These are phyloP conservation scores for Parasitella parasitica DNA, from an alignment of 371 early-diverging fungal genomes.

Conservation along the genomic window DNA sequence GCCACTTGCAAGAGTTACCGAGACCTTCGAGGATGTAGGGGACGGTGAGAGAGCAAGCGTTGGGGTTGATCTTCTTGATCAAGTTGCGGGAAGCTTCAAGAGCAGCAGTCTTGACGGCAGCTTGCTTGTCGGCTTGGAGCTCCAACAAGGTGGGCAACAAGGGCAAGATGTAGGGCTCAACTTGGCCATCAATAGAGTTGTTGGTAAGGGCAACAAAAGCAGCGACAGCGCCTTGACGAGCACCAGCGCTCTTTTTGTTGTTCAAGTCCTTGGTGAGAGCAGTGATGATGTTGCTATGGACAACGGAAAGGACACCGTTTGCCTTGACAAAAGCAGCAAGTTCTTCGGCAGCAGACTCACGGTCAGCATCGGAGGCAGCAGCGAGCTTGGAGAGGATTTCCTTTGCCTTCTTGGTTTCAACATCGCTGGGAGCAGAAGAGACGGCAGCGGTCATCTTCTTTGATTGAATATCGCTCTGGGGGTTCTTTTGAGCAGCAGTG, in stretches of 20 bases:
- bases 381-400: slow-evolving; percentile 45
- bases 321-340: slow-evolving; percentile 47
- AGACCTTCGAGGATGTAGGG: slow-evolving; percentile 60
- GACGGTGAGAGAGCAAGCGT: slow-evolving; percentile 54
- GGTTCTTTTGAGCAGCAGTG: slow-evolving; percentile 17
- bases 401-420: slow-evolving; percentile 37
- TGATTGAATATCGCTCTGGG: slow-evolving; percentile 37
- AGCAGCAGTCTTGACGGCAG: slow-evolving; percentile 63
- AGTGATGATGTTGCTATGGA: slow-evolving; percentile 48
- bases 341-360: slow-evolving; percentile 50
- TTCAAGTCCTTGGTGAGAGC: slow-evolving; percentile 52
- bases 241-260: slow-evolving; percentile 67
- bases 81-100: slow-evolving; percentile 55
- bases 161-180: slow-evolving; percentile 63
- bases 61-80: slow-evolving; percentile 49
- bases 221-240: slow-evolving; percentile 67
- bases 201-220: slow-evolving; percentile 60
- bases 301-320: slow-evolving; percentile 57
- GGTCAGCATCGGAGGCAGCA: slow-evolving; percentile 57
- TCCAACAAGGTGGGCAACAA: slow-evolving; percentile 58
- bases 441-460: slow-evolving; percentile 35
- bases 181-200: slow-evolving; percentile 41
- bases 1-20: slow-evolving; percentile 73
- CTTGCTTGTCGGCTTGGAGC: slow-evolving; percentile 66
- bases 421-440: slow-evolving; percentile 20